Base-by-base conservation (phyloP, 73 alveolate genomes). In the Paramecium tetraurelia region DNA sequence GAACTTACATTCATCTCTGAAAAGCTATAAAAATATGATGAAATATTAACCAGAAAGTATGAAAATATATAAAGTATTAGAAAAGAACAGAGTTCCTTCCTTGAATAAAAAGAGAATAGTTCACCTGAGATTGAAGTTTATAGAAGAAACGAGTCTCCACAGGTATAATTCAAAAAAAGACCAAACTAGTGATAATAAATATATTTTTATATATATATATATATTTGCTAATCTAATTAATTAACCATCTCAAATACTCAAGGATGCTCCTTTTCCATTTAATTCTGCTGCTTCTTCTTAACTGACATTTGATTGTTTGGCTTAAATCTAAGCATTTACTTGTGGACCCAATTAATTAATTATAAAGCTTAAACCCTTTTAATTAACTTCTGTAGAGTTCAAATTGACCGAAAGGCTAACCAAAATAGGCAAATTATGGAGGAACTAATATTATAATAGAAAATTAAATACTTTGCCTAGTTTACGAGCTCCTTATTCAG, bases 1-100 rank as follows among this genome's bases (percentile, higher is more conserved):
- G 94, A 89, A 89, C 57, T 89, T n/a, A 70, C 94, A 43, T 77
- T 70, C 50, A 89, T 89, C 4, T 89, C 94, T 38, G 87, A 89
- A 70, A 89, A 89, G 50, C 46, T 89, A 71, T 46, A 89, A 44
- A 44, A 89, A 70, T 89, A 89, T 44, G 94, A 89, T 44, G 94
- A 77, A 27, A 35, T 89, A 14, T 29, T 89, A 5, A 77, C 94
- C 0, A 41, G 75, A 89, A 80, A 80, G 90, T 80, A 80, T 31
- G 5, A 18, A 48, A 44, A 43, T 18, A 20, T 3, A 43, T 14
- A 7, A 40, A 40, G 5, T 9, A 43, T 20, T 22, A 80, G 90
- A 80, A 80, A 80, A 80, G 90, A 80, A 24, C 24, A 80, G 57
- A 80, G 90, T 80, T 31, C 63, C 10, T 80, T 80, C 29, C 38